phyloP scores from a whole-genome alignment of 805 yeast species.

The Candida sakaeoensis region DNA sequence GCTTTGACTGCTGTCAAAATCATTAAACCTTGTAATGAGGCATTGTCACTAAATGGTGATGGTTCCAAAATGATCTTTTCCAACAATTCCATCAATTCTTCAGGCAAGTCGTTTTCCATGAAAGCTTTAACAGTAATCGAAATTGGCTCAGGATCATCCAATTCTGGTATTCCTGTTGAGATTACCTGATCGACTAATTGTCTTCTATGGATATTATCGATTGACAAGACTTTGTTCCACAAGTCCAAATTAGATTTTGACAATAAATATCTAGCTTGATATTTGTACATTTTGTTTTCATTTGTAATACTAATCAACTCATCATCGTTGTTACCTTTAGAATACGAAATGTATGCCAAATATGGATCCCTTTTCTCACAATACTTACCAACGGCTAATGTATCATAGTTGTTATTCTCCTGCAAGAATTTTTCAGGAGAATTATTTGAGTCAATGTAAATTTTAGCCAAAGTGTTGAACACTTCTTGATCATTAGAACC shows the following conservation, averaged over 20 bases:
- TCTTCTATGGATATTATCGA: conserved; percentile 82
- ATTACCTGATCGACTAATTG: conserved; percentile 91
- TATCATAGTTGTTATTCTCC: conserved; percentile 86
- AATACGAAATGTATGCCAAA: conserved; percentile 95
- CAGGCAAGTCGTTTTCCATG: conserved; percentile 91
- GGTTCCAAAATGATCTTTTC: conserved; percentile 97
- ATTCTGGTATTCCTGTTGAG: conserved; percentile 93
- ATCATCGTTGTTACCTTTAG: conserved; percentile 87
- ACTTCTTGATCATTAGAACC: conserved; percentile 90
- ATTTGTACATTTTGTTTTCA: conserved; percentile 96
- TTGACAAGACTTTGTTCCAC: conserved; percentile 76
- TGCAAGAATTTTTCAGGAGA: conserved; percentile 94
- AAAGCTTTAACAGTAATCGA: conserved; percentile 92
- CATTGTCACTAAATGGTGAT: conserved; percentile 93
- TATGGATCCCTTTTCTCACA: conserved; percentile 99
- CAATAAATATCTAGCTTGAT: conserved; percentile 95
- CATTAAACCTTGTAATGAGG: conserved; percentile 89
- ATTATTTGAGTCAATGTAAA: conserved; percentile 95
- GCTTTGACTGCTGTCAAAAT: conserved; percentile 94
- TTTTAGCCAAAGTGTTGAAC: conserved; percentile 92
- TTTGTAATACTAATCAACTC: conserved; percentile 90
- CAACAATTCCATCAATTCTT: conserved; percentile 87
- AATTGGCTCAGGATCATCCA: conserved; percentile 88
- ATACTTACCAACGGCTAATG: conserved; percentile 94
- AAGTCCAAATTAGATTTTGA: conserved; percentile 79